Evolutionary conservation across 179 eudicot genomes (phyloP).

Genomic region (Sideroxylon spinosum): DNA sequence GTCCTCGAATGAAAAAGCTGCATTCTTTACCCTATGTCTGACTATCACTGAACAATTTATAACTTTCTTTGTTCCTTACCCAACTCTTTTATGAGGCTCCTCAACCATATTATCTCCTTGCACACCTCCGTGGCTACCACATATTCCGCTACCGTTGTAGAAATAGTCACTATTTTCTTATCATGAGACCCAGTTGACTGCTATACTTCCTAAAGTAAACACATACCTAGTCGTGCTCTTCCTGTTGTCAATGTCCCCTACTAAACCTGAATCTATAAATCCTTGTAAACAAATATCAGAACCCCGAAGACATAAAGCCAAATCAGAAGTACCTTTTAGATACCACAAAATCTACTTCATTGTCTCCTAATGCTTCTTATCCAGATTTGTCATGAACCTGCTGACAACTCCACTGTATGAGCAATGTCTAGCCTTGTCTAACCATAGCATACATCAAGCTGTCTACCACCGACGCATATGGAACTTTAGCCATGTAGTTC

Average conservation of each 20-base stretch:
- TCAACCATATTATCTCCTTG: neutral
- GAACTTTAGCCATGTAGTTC: neutral
- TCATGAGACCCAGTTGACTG: neutral
- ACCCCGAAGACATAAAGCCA: too few species aligned
- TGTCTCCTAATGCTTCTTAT: too few species aligned
- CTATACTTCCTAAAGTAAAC: neutral
- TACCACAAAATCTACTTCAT: neutral
- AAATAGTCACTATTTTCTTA: neutral
- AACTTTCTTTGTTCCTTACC: neutral
- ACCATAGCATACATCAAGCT: neutral
- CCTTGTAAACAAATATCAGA: too few species aligned
- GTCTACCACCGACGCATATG: neutral
- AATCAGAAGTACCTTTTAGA: neutral
- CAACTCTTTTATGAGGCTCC: neutral
- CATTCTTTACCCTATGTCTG: neutral
- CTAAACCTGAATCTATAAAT: neutral
- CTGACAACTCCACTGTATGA: neutral
- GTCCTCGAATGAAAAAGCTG: neutral
- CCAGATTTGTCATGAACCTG: too few species aligned
- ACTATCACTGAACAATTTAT: neutral
- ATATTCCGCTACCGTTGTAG: neutral
- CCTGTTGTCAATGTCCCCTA: too few species aligned
- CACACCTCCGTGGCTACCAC: neutral
- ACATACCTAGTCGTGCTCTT: too few species aligned
- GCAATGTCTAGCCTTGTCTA: neutral